Conservation (phyloP, 192 early-diverging fungal genomes). For the Podila horticola region DNA sequence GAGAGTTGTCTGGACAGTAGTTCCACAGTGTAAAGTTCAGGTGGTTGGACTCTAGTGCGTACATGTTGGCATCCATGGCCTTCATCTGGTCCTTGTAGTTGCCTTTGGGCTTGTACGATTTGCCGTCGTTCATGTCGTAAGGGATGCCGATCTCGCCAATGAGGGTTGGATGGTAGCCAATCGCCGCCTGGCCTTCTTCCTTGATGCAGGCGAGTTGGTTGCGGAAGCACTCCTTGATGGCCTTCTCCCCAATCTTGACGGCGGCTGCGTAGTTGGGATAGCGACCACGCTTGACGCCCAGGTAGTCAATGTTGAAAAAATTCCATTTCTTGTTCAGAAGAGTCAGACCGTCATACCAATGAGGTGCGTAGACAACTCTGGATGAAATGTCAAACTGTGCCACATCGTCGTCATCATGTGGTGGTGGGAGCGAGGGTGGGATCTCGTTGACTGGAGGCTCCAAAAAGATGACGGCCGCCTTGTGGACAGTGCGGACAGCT, state of each 20-base stretch:
- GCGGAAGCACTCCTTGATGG: slow-evolving; percentile 62
- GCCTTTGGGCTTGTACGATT: slow-evolving; percentile 23
- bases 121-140: slow-evolving; percentile 58
- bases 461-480: slow-evolving; percentile 63
- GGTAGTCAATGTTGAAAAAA: slow-evolving; percentile 64
- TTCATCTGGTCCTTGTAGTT: slow-evolving; percentile 58
- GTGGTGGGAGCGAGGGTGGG: slow-evolving; percentile 58
- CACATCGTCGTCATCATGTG: slow-evolving; percentile 48
- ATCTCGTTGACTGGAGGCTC: slow-evolving; percentile 64
- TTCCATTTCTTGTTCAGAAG: slow-evolving; percentile 68
- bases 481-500: slow-evolving; percentile 55
- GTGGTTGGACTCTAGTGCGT: slow-evolving; percentile 55
- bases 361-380: slow-evolving; percentile 64
- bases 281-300: slow-evolving; percentile 66
- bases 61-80: slow-evolving; percentile 65
- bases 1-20: slow-evolving; percentile 62
- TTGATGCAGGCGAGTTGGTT: slow-evolving; percentile 57
- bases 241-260: slow-evolving; percentile 60
- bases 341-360: slow-evolving; percentile 72
- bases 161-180: slow-evolving; percentile 59
- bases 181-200: slow-evolving; percentile 53
- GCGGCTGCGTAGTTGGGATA: slow-evolving; percentile 59
- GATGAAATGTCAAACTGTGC: slow-evolving; percentile 43
- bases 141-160: slow-evolving; percentile 67
- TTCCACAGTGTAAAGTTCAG: slow-evolving; percentile 66